These are phyloP conservation scores for Coelastrella sp. DNA, from an alignment of 139 green algal genomes.

Conservation along the genomic window DNA sequence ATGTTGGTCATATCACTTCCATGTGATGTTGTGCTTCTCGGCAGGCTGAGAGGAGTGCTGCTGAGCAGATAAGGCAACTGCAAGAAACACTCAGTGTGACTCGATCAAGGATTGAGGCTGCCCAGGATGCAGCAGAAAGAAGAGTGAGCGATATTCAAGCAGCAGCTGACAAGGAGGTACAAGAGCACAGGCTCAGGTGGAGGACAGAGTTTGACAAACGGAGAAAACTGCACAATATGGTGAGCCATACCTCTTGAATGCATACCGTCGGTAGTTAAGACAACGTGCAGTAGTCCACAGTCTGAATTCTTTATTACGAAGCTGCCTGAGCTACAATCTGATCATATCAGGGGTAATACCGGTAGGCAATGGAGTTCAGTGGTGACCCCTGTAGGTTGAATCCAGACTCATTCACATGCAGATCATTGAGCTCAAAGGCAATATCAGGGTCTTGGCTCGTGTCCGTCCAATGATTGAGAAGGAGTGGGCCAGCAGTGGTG, in stretches of 20 bases:
- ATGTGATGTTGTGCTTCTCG: no score
- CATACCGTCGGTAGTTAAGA: no score
- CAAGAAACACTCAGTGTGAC: not conserved
- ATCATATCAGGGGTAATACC: no score
- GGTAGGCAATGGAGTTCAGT: no score
- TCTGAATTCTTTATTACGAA: no score
- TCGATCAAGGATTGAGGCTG: not conserved
- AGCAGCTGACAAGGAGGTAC: slow-evolving; percentile 9
- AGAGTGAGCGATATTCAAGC: not conserved
- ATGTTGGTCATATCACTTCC: no score
- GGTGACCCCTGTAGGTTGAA: not conserved
- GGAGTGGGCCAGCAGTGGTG: slow-evolving; percentile 43
- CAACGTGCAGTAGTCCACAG: no score
- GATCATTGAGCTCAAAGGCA: slow-evolving; percentile 70
- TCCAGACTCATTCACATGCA: slow-evolving; percentile 29
- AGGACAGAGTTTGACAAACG: slow-evolving; percentile 67
- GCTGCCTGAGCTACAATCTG: no score
- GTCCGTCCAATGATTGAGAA: slow-evolving; percentile 64
- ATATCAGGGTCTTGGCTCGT: slow-evolving; percentile 74
- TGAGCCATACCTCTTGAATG: slow-evolving; percentile 6
- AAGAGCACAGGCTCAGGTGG: slow-evolving; percentile 58
- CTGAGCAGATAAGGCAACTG: slow-evolving; percentile 44
- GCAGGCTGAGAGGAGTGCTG: not conserved
- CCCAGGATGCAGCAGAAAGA: slow-evolving; percentile 8
- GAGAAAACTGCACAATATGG: slow-evolving; percentile 69